Evolutionary conservation across 768 basidiomycete genomes (phyloP).

Genomic region (Steccherinum ochraceum): DNA sequence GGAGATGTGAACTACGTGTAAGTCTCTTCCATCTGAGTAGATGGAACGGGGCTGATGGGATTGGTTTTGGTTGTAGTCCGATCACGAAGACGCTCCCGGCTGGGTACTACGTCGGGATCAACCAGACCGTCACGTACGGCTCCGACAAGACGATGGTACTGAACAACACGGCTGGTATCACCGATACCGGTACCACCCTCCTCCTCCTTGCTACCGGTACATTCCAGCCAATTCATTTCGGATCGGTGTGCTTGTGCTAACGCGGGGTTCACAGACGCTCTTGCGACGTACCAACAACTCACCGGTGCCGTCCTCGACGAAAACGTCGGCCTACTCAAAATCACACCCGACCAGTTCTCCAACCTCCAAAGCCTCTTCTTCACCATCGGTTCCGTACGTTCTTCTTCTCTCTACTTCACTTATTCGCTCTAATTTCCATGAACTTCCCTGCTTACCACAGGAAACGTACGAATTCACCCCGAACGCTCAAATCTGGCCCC

Average conservation of each 20-base stretch:
- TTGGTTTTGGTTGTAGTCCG: slow-evolving; percentile 10
- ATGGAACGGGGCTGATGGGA: slow-evolving; percentile 16
- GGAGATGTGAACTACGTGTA: slow-evolving; percentile 21
- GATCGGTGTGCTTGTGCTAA: background rate
- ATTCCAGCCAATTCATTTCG: background rate
- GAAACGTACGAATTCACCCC: slow-evolving; percentile 47
- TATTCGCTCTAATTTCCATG: background rate
- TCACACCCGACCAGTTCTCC: slow-evolving; percentile 38
- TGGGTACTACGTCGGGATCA: slow-evolving; percentile 38
- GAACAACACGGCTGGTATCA: slow-evolving; percentile 30
- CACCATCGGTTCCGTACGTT: slow-evolving; percentile 27
- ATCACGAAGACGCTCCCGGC: slow-evolving; percentile 38
- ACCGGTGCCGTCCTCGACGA: slow-evolving; percentile 43
- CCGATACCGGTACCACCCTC: slow-evolving; percentile 33
- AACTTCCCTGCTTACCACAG: background rate
- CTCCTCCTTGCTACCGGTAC: slow-evolving; percentile 24
- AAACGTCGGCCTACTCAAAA: slow-evolving; percentile 45
- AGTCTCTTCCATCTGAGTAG: slow-evolving; percentile 8
- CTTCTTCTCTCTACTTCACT: slow-evolving; percentile 41
- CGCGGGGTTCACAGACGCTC: slow-evolving; percentile 31
- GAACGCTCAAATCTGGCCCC: slow-evolving; percentile 62
- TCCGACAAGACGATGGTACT: slow-evolving; percentile 21
- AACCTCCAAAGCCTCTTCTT: slow-evolving; percentile 45
- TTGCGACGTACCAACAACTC: slow-evolving; percentile 40
- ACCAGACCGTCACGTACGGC: slow-evolving; percentile 32